Evolutionary conservation across 768 basidiomycete species (phyloP), one percentile per base, ranked within the genome.

Genomic region (Pulveroboletus sp.): DNA sequence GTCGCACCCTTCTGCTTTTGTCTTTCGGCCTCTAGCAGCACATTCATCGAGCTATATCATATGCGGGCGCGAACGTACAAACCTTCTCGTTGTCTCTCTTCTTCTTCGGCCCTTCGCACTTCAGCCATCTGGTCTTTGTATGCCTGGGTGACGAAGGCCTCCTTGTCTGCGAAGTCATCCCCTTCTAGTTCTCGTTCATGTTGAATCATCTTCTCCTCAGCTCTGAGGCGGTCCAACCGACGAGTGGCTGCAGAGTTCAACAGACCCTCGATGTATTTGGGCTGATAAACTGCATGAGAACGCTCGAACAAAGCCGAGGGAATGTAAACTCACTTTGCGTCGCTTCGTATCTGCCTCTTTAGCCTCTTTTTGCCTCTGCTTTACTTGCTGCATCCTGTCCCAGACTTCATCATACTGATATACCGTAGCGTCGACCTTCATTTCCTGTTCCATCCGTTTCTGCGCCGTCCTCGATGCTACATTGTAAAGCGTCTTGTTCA

Each of bases 151-250:
- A 98, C 95, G 60, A 98, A 99, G n/a, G 84, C 77, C 46, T 97
- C 97, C 73, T 94, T 98, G 72, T 91, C 97, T 48, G 78, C 78
- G 65, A 91, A 99, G 65, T 93, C 80, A 52, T 94, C 94, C 0
- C 97, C 97, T 70, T 99, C 97, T 17, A 78, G 72, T 69, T 94
- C 91, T 19, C 97, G 80, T 67, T 98, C 97, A 37, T 81, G 78
- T 65, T 94, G 90, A 64, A 97, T 86, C 87, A 95, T 87, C 76
- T 98, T 97, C 70, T 98, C 95, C 68, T 99, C 97, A 1, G 97
- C 97, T 45, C 94, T 78, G 11, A 98, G 70, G 60, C 90, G 80
- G 66, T 99, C 97, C 40, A 95, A 67, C 59, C 85, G 82, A 21
- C 97, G 79, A 23, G 92, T 92, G n/a, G 84, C 82, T 24, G 97